A percentile compares a stretch with the other conserved stretches of the same genome.
Evolutionary conservation across 2,329 filamentous ascomycete species (phyloP).

Genomic region (Pseudopithomyces chartarum): DNA sequence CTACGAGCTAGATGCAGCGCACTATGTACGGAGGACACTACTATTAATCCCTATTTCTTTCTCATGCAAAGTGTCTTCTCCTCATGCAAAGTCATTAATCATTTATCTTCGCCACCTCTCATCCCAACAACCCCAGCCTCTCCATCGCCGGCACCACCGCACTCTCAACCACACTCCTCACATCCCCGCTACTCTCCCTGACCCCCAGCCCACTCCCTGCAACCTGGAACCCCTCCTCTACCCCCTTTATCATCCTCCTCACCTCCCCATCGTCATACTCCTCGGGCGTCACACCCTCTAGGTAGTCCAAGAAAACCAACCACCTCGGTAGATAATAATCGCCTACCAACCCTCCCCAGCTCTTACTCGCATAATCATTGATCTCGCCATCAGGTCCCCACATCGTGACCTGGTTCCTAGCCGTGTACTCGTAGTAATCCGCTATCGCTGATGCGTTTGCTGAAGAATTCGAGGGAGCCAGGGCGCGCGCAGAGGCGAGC

Average conservation of each 20-base stretch:
- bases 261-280: constrained; percentile 15
- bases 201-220: constrained; percentile 4
- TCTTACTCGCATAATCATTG: constrained; percentile 56
- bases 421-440: constrained; percentile 52
- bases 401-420: constrained; percentile 57
- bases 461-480: constrained; percentile 39
- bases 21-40: not conserved
- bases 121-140: constrained; percentile 4
- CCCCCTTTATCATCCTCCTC: constrained; percentile 14
- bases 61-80: not conserved
- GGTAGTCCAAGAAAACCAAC: constrained; percentile 52
- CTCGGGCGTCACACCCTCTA: constrained; percentile 21
- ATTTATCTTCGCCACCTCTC: not conserved
- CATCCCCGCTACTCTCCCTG: not conserved
- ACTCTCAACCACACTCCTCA: constrained; percentile 17
- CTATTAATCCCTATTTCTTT: not conserved
- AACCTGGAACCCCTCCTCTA: constrained; percentile 20
- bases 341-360: constrained; percentile 54
- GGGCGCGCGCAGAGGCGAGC: constrained; percentile 46
- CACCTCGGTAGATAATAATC: constrained; percentile 56
- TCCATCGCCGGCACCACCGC: constrained; percentile 12
- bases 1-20: not conserved
- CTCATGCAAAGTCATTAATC: too few relatives aligned
- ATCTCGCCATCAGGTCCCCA: constrained; percentile 57
- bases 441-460: constrained; percentile 38